phyloP scores from a whole-genome alignment of 108 stramenopile genomes.

The Skeletonema marinoi region DNA sequence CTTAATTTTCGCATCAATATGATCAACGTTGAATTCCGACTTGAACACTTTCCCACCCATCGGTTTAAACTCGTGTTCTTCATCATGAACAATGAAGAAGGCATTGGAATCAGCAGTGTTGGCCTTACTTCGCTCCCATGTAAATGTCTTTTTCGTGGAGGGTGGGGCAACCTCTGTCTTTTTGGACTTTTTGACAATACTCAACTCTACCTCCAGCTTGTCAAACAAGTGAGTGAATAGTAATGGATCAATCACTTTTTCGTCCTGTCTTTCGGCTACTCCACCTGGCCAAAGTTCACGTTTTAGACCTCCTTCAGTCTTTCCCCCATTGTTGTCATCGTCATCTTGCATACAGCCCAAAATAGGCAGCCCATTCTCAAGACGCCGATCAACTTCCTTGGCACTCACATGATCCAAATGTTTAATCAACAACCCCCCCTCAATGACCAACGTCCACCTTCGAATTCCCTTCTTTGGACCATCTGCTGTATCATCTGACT shows the following conservation, averaged over 20 bases:
- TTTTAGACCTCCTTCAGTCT: neutral
- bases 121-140: constrained; percentile 28
- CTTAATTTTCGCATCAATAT: constrained; percentile 52
- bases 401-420: constrained; percentile 77
- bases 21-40: constrained; percentile 46
- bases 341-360: constrained; percentile 16
- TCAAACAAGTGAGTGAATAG: constrained; percentile 83
- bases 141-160: constrained; percentile 18
- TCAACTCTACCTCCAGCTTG: constrained; percentile 63
- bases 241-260: constrained; percentile 56
- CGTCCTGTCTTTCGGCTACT: constrained; percentile 50
- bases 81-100: constrained; percentile 53
- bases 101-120: constrained; percentile 66
- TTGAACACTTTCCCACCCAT: constrained; percentile 37
- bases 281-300: constrained; percentile 36
- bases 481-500: neutral
- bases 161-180: constrained; percentile 27
- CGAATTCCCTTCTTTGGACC: constrained; percentile 14
- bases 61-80: constrained; percentile 35
- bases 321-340: neutral
- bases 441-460: constrained; percentile 67
- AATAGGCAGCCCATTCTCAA: constrained; percentile 30
- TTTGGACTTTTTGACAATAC: constrained; percentile 31
- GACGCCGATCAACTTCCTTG: constrained; percentile 44
- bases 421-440: constrained; percentile 74